Conservation (phyloP, 176 grass and related monocot genomes). For the barley (Hordeum vulgare) region DNA sequence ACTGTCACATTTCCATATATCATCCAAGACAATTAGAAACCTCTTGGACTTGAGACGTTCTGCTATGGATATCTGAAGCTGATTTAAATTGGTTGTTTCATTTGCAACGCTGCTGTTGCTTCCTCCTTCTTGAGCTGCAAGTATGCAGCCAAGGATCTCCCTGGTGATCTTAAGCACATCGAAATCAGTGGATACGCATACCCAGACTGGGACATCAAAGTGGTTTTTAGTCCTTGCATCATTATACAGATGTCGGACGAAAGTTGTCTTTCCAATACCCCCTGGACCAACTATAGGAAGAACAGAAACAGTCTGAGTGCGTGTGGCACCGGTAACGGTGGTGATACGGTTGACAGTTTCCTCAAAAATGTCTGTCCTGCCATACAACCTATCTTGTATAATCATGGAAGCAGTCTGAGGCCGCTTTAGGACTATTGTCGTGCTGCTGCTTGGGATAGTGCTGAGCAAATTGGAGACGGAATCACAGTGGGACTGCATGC, state of each 20-base stretch:
- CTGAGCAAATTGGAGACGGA: not conserved
- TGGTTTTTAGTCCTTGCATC: not conserved
- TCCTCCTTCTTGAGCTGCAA: not conserved
- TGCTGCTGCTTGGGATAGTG: not conserved
- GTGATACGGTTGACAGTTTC: not conserved
- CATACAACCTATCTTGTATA: not conserved
- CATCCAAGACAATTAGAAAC: not conserved
- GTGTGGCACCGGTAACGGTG: too few species aligned
- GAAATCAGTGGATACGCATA: not conserved
- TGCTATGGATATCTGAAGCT: not conserved
- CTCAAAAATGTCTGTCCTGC: not conserved
- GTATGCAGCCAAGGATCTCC: not conserved
- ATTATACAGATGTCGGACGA: not conserved
- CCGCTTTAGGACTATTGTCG: fast-evolving
- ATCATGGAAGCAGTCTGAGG: not conserved
- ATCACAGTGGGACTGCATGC: not conserved
- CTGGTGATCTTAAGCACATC: not conserved
- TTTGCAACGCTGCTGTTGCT: not conserved
- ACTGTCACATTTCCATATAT: not conserved
- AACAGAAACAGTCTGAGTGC: not conserved
- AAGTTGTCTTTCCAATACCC: not conserved
- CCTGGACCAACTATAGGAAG: not conserved
- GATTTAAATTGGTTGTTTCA: not conserved
- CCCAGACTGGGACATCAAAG: not conserved
- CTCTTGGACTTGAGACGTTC: not conserved